phyloP scores from a whole-genome alignment of 352 stramenopile genomes.

The Phytopythium litorale region DNA sequence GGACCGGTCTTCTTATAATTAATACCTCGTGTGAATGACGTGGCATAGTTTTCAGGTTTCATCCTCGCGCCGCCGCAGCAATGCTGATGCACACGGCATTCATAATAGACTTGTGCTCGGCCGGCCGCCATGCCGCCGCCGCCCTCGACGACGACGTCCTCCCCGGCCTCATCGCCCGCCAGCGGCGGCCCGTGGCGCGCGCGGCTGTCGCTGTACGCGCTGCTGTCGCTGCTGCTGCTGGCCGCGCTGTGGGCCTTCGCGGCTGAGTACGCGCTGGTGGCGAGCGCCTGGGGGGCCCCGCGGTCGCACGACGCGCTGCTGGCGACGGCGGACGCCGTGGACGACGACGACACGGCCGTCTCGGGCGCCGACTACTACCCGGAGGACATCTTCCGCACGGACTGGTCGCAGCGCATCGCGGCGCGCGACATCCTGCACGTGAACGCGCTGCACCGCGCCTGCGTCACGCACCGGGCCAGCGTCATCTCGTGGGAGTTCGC shows the following conservation, averaged over 20 bases:
- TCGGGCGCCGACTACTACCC: slow-evolving; percentile 22
- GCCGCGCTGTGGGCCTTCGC: slow-evolving; percentile 15
- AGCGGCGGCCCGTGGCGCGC: slow-evolving; percentile 14
- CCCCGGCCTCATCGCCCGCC: slow-evolving; percentile 3
- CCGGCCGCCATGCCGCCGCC: too few relatives aligned
- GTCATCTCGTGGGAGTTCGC: slow-evolving; percentile 32
- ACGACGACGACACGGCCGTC: slow-evolving; percentile 15
- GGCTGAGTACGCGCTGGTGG: slow-evolving; percentile 26
- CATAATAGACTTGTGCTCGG: too few relatives aligned
- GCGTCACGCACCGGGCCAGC: slow-evolving; percentile 28
- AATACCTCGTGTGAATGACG: too few relatives aligned
- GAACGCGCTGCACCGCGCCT: slow-evolving; percentile 30
- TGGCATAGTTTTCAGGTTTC: too few relatives aligned
- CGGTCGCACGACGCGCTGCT: slow-evolving; percentile 15
- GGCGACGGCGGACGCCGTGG: slow-evolving; percentile 19
- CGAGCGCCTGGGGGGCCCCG: slow-evolving; percentile 1
- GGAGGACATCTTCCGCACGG: slow-evolving; percentile 19
- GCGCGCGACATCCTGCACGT: slow-evolving; percentile 40
- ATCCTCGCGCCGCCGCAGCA: too few relatives aligned
- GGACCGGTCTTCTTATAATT: too few relatives aligned
- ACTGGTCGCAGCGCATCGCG: slow-evolving; percentile 24
- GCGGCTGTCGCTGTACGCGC: slow-evolving; percentile 15
- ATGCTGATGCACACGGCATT: too few relatives aligned
- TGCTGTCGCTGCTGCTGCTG: slow-evolving; percentile 19
- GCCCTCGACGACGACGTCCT: too few relatives aligned